A percentile compares a stretch with the other conserved stretches of the same genome.
Evolutionary conservation across 805 yeast species (phyloP).

Genomic region (Saccharomycopsis fibuligera): DNA sequence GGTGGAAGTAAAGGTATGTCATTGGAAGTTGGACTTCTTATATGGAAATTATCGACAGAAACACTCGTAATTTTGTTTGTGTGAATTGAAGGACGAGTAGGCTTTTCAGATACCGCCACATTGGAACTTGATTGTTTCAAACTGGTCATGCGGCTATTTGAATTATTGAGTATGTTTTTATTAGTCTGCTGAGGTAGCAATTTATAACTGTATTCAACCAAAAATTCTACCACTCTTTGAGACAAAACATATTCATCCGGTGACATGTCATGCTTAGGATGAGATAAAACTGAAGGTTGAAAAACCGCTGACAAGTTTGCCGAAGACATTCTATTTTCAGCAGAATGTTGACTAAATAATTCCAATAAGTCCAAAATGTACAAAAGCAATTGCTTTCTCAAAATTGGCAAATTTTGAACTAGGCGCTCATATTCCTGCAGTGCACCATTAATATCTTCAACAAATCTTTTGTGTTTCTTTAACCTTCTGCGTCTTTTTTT

Average conservation of each 20-base stretch:
- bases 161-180: background rate
- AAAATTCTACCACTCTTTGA: slow-evolving; percentile 78
- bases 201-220: slow-evolving; percentile 79
- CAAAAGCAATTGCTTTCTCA: slow-evolving; percentile 74
- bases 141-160: background rate
- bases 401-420: slow-evolving; percentile 65
- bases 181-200: slow-evolving; percentile 46
- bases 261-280: slow-evolving; percentile 85
- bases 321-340: slow-evolving; percentile 83
- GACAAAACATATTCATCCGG: slow-evolving; percentile 89
- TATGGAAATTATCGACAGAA: slow-evolving; percentile 1
- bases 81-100: background rate
- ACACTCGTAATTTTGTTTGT: slow-evolving; percentile 1
- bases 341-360: slow-evolving; percentile 73
- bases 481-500: slow-evolving; percentile 34
- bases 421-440: slow-evolving; percentile 64
- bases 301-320: slow-evolving; percentile 91
- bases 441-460: slow-evolving; percentile 61
- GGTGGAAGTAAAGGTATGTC: background rate
- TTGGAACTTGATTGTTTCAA: no score
- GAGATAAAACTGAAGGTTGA: slow-evolving; percentile 93
- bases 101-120: background rate
- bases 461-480: slow-evolving; percentile 49
- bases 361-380: slow-evolving; percentile 83
- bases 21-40: background rate